Base-by-base conservation (phyloP, 1,284 basidiomycete species). In the Boletus mariae region DNA sequence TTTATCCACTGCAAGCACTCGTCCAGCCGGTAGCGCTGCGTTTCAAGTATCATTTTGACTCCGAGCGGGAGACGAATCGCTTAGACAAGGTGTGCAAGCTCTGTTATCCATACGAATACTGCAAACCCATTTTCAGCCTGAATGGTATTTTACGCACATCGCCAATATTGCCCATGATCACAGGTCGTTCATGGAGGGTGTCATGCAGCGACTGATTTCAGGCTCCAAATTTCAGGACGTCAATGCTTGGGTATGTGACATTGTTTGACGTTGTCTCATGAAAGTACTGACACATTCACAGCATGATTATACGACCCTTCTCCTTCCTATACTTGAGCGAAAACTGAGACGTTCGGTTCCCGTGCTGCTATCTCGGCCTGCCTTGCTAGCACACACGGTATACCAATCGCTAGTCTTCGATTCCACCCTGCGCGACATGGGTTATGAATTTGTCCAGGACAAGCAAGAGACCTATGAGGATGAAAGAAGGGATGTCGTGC, bases 31-130 rank as follows among this genome's bases (percentile, higher is more conserved):
- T 99, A 45, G 79, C 90, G 2, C 73, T 94, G 45, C 83, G 96
- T 23, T 99, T 98, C 77, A 92, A 90, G 62, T 99, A 91, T 69
- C 97, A 99, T 66, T 99, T 99, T 62, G 94, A 98, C 58, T 85
- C 90, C 0, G 77, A 82, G 12, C 78, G 92, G 34, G 82, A 86
- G 57, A 99, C 96, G 0, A 99, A 98, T 70, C 80, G 93, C 45
- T 72, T 96, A 6, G 96, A 98, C 74, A 99, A 97, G 82, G 92
- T 89, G 44, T 28, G 60, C 41, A 47, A 55, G 6, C 13, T 32
- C 7, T 45, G 28, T 37, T 29, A 17, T 44, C 20, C 11, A 3
- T 35, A 17, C n/a, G 40, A 44, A 35, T 34, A 3, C 4, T 35
- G 11, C 43, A 44, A 31, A 46, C 35, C 26, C 38, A 31, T 49